Evolutionary conservation across 768 basidiomycete species (phyloP).

Genomic region (Mycena filopes): DNA sequence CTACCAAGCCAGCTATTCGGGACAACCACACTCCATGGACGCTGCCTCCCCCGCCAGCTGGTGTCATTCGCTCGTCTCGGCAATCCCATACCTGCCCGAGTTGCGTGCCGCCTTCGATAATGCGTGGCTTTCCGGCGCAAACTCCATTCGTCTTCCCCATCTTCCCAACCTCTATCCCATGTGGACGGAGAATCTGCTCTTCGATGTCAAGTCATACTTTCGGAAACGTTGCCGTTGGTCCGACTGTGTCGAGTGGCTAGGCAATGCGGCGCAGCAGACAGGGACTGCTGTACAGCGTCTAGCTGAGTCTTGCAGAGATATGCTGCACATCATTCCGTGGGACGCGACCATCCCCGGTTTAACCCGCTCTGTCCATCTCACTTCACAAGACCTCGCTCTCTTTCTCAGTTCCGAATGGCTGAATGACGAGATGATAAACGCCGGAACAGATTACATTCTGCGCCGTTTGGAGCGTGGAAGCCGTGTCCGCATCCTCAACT

Average conservation of each 20-base stretch:
- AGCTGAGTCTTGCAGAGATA: not conserved
- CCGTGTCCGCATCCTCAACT: slow-evolving; percentile 8
- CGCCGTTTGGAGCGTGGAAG: not conserved
- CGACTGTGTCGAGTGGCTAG: not conserved
- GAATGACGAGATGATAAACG: slow-evolving; percentile 22
- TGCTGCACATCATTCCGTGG: not conserved
- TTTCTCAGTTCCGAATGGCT: slow-evolving; percentile 12
- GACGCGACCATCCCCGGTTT: not conserved
- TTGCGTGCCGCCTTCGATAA: not conserved
- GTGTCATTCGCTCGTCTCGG: not conserved
- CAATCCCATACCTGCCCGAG: not conserved
- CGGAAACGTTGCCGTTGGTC: not conserved
- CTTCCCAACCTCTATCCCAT: not conserved
- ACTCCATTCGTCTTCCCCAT: slow-evolving; percentile 8
- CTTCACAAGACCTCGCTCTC: not conserved
- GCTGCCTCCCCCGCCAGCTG: not conserved
- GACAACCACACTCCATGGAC: not conserved
- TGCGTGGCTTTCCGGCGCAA: slow-evolving; percentile 4
- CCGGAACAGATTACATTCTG: slow-evolving; percentile 7
- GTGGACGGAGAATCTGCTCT: slow-evolving; percentile 11
- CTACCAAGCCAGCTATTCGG: not conserved
- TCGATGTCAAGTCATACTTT: not conserved
- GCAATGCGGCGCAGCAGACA: not conserved
- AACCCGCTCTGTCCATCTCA: slow-evolving; percentile 5
- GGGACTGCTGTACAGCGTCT: not conserved